Evolutionary conservation across 1,139 yeast species (phyloP).

Genomic region (Saccharomyces hybrid): DNA sequence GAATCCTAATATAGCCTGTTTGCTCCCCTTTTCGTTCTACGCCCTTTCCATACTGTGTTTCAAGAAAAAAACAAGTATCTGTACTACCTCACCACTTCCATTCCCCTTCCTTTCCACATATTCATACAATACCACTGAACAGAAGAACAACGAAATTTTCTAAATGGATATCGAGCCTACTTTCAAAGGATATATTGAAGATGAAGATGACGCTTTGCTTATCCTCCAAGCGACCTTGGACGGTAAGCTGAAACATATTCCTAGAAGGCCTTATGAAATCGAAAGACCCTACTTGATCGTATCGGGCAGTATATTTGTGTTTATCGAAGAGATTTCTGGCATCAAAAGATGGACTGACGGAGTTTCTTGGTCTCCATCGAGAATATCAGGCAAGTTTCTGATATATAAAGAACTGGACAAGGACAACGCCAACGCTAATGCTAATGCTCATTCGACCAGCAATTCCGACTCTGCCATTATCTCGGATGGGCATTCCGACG

Average conservation of each 20-base stretch:
- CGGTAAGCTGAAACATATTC: constrained; percentile 51
- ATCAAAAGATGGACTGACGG: constrained; percentile 94
- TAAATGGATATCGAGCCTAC: constrained; percentile 43
- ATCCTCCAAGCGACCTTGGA: constrained; percentile 70
- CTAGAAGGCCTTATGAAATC: constrained; percentile 72
- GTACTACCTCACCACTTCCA: background rate
- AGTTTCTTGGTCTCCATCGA: constrained; percentile 83
- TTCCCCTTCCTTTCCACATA: background rate
- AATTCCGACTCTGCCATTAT: background rate
- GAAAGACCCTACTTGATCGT: constrained; percentile 59
- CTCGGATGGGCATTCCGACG: background rate
- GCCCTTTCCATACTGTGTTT: background rate
- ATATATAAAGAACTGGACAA: constrained; percentile 69
- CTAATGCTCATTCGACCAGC: background rate
- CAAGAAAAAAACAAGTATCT: background rate
- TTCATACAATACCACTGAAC: background rate
- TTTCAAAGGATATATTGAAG: constrained; percentile 69
- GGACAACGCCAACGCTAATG: background rate
- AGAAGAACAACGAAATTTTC: background rate
- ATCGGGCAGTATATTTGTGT: constrained; percentile 77
- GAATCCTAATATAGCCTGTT: background rate
- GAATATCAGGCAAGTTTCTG: constrained; percentile 74
- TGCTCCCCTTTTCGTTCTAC: background rate
- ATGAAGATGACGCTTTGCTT: constrained; percentile 74
- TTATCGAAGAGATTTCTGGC: constrained; percentile 71